Percentiles rank a stretch among this genome's conserved stretches.
phyloP scores from a whole-genome alignment of 306 rosid genomes.

The Carpinus viminea region DNA sequence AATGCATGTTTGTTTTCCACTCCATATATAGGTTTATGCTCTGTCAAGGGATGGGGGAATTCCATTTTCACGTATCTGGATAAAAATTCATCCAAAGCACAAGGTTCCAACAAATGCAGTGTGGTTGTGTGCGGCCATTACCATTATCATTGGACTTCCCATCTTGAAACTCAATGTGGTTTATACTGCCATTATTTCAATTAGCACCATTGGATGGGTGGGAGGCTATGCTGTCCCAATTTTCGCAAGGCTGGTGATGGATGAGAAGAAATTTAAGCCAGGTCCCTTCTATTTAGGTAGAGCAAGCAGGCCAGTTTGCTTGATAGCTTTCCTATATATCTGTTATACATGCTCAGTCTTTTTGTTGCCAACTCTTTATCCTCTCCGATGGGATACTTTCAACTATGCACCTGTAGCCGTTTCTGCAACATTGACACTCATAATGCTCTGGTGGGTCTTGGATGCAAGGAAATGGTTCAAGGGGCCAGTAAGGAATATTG shows the following conservation, averaged over 20 bases:
- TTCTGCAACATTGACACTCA: not conserved
- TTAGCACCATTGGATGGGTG: conserved; percentile 7
- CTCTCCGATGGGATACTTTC: conserved; percentile 5
- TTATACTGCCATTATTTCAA: conserved; percentile 3
- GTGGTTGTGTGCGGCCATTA: not conserved
- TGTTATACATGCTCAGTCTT: not conserved
- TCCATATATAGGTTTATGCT: not conserved
- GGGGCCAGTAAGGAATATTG: conserved; percentile 42
- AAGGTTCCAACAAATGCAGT: conserved; percentile 8
- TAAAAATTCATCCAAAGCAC: not conserved
- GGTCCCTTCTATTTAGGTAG: conserved; percentile 15
- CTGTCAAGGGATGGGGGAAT: conserved; percentile 11
- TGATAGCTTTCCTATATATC: not conserved
- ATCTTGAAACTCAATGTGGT: conserved; percentile 7
- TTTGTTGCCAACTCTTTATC: conserved; percentile 2
- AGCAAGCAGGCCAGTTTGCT: conserved; percentile 8
- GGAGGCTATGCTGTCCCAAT: conserved; percentile 2
- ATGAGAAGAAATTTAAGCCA: not conserved
- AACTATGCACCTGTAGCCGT: conserved; percentile 8
- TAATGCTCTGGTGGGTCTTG: conserved; percentile 11
- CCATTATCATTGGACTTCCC: conserved; percentile 1
- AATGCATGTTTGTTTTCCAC: not conserved
- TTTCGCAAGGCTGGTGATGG: conserved; percentile 3
- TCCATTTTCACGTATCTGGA: conserved; percentile 6
- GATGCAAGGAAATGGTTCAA: conserved; percentile 39